A percentile compares a stretch with the other conserved stretches of the same genome.
These are phyloP conservation scores for Boletus edulis DNA, from an alignment of 768 basidiomycete genomes.

Conservation along the genomic window DNA sequence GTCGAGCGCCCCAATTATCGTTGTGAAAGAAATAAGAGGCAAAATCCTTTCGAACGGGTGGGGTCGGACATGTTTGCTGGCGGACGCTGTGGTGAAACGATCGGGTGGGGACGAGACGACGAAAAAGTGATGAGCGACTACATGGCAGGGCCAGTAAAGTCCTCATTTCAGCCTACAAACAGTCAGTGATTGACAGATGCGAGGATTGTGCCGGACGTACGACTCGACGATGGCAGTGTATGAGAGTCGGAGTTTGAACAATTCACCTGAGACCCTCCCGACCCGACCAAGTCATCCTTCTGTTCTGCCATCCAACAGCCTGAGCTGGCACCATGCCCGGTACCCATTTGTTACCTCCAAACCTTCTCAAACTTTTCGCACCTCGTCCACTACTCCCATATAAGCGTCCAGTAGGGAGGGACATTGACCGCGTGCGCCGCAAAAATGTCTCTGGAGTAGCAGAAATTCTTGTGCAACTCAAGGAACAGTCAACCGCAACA, in stretches of 20 bases:
- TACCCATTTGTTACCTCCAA: slow-evolving; percentile 90
- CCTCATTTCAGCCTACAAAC: slow-evolving; percentile 18
- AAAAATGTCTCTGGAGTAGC: slow-evolving; percentile 82
- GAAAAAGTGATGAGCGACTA: slow-evolving; percentile 11
- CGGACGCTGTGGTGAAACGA: slow-evolving; percentile 6
- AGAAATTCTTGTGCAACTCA: slow-evolving; percentile 63
- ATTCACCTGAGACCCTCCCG: slow-evolving; percentile 4
- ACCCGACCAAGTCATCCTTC: slow-evolving; percentile 3
- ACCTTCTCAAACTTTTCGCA: slow-evolving; percentile 94
- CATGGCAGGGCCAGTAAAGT: slow-evolving; percentile 10
- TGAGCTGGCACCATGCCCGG: slow-evolving; percentile 45
- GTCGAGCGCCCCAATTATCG: slow-evolving; percentile 43
- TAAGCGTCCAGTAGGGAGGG: slow-evolving; percentile 77
- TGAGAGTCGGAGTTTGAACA: slow-evolving; percentile 32
- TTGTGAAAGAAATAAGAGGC: slow-evolving; percentile 68
- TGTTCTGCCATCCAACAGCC: neutral
- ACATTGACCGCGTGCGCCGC: slow-evolving; percentile 67
- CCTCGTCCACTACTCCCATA: slow-evolving; percentile 91
- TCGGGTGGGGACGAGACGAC: slow-evolving; percentile 2
- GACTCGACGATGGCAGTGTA: slow-evolving; percentile 1
- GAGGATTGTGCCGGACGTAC: neutral
- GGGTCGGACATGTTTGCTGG: neutral
- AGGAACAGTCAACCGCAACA: slow-evolving; percentile 72
- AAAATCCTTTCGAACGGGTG: slow-evolving; percentile 27
- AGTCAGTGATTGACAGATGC: neutral